Evolutionary conservation across 805 yeast species (phyloP).

Genomic region (Candida ulmi): DNA sequence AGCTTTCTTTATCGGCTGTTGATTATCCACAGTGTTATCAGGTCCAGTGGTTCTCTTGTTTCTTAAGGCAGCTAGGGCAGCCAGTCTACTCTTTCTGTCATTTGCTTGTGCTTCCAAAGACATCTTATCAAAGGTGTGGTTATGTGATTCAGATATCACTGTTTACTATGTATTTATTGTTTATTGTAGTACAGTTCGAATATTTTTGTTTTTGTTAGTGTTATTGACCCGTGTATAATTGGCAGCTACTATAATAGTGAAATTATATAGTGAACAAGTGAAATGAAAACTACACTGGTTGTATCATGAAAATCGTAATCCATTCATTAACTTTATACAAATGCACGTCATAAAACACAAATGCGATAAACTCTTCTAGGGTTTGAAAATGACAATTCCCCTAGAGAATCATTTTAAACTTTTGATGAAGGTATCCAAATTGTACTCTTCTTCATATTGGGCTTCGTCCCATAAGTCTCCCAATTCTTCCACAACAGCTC

Average conservation of each 20-base stretch:
- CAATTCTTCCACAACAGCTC: slow-evolving; percentile 80
- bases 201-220: too few species aligned
- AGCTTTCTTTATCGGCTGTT: not conserved
- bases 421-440: slow-evolving; percentile 87
- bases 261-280: too few species aligned
- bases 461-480: slow-evolving; percentile 95
- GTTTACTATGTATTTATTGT: too few species aligned
- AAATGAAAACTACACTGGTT: too few species aligned
- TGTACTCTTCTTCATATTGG: slow-evolving; percentile 95
- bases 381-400: too few species aligned
- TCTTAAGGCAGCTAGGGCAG: slow-evolving; percentile 21
- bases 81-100: slow-evolving; percentile 25
- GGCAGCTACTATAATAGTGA: too few species aligned
- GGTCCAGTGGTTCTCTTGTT: slow-evolving; percentile 12
- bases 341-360: slow-evolving; percentile 1
- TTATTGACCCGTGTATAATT: too few species aligned
- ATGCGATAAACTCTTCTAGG: too few species aligned
- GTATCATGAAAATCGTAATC: slow-evolving; percentile 1
- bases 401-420: slow-evolving; percentile 29
- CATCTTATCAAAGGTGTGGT: not conserved
- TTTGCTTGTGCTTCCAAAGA: slow-evolving; percentile 24
- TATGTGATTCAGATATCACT: too few species aligned
- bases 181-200: too few species aligned
- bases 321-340: not conserved
- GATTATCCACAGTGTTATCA: not conserved